Evolutionary conservation across 2,329 filamentous ascomycete species (phyloP).

Genomic region (Pyrenochaeta sp.): DNA sequence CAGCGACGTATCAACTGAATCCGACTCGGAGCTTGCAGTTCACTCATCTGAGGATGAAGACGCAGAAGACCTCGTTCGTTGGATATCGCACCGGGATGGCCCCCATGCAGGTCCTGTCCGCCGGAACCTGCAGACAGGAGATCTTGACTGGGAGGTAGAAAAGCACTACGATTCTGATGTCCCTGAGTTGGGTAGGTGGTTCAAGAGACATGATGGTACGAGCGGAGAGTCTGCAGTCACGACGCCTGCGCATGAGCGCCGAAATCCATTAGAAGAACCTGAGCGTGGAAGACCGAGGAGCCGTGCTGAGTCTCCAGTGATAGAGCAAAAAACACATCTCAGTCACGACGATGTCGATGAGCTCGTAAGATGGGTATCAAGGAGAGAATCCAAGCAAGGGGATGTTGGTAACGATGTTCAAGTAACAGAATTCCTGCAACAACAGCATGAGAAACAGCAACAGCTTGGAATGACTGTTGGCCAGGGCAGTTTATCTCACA

Average conservation of each 20-base stretch:
- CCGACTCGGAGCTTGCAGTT: constrained; percentile 31
- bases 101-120: constrained; percentile 30
- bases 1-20: constrained; percentile 41
- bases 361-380: constrained; percentile 36
- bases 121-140: constrained; percentile 8
- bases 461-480: neutral
- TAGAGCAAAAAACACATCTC: constrained; percentile 18
- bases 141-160: constrained; percentile 15
- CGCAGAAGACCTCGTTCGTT: constrained; percentile 33
- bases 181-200: constrained; percentile 31
- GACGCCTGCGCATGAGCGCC: constrained; percentile 4
- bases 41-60: constrained; percentile 26
- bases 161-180: constrained; percentile 31
- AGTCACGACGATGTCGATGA: constrained; percentile 34
- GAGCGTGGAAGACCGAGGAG: constrained; percentile 20
- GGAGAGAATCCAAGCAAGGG: constrained; percentile 19
- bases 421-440: no score
- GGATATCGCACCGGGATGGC: constrained; percentile 33
- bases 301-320: constrained; percentile 3
- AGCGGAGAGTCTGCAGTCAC: constrained; percentile 31
- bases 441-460: no score
- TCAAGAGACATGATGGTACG: constrained; percentile 29
- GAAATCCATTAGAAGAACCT: constrained; percentile 6
- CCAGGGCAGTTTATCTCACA: constrained; percentile 3
- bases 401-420: constrained; percentile 1